phyloP scores from a whole-genome alignment of 2,329 filamentous ascomycete genomes.

The Diplodia scrobiculata region DNA sequence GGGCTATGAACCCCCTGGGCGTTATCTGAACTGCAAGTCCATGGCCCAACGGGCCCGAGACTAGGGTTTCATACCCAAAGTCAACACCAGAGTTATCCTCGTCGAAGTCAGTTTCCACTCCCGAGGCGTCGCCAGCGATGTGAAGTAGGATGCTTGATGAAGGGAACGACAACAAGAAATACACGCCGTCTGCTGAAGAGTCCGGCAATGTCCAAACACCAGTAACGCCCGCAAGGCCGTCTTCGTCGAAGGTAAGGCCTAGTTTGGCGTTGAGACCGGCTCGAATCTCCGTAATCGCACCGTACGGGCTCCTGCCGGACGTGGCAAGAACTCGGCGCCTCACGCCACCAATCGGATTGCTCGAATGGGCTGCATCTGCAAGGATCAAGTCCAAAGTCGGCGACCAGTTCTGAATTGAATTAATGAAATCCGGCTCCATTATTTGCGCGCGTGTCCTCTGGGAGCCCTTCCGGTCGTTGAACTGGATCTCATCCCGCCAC shows the following conservation, averaged over 20 bases:
- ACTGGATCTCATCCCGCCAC: slow-evolving; percentile 27
- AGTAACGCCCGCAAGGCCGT: slow-evolving; percentile 40
- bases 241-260: slow-evolving; percentile 35
- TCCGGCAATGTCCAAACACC: slow-evolving; percentile 44
- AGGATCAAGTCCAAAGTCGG: slow-evolving; percentile 55
- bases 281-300: slow-evolving; percentile 49
- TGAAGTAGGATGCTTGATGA: slow-evolving; percentile 39
- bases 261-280: slow-evolving; percentile 46
- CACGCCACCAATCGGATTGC: slow-evolving; percentile 29
- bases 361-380: slow-evolving; percentile 31
- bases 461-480: slow-evolving; percentile 36
- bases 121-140: slow-evolving; percentile 33
- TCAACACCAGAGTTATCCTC: slow-evolving; percentile 37
- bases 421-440: slow-evolving; percentile 54
- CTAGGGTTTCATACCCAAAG: slow-evolving; percentile 40
- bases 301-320: slow-evolving; percentile 49
- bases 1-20: slow-evolving; percentile 34
- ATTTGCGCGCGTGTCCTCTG: slow-evolving; percentile 50
- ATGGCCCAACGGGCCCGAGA: slow-evolving; percentile 35
- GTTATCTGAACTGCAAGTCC: slow-evolving; percentile 40
- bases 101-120: slow-evolving; percentile 25
- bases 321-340: slow-evolving; percentile 43
- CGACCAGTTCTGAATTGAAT: slow-evolving; percentile 64
- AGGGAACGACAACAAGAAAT: slow-evolving; percentile 45
- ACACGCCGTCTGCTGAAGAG: slow-evolving; percentile 37